Evolutionary conservation across 2,329 filamentous ascomycete species (phyloP).

Genomic region (Geosmithia morbida): DNA sequence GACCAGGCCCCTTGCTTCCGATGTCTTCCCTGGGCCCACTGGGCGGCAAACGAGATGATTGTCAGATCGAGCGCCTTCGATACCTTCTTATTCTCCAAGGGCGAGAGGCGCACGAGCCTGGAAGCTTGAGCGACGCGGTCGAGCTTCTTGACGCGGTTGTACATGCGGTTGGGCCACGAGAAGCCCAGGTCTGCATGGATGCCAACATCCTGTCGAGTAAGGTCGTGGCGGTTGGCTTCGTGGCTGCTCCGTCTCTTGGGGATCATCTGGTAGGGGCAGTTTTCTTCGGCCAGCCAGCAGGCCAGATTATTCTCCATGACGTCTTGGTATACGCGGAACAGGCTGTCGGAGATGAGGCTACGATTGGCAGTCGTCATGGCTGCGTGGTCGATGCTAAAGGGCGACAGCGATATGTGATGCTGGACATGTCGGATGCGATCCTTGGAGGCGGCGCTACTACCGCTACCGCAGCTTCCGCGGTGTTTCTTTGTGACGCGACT

Average conservation of each 20-base stretch:
- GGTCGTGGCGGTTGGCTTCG: not conserved
- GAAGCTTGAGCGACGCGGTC: slow-evolving; percentile 26
- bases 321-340: slow-evolving; percentile 36
- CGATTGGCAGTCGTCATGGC: slow-evolving; percentile 11
- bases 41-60: slow-evolving; percentile 37
- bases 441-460: not conserved
- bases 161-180: slow-evolving; percentile 31
- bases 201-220: not conserved
- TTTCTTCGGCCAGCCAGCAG: slow-evolving; percentile 38
- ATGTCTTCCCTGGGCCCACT: slow-evolving; percentile 17
- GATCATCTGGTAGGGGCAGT: slow-evolving; percentile 27
- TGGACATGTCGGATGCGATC: not conserved
- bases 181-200: slow-evolving; percentile 17
- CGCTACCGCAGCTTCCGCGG: not conserved
- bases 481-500: not conserved
- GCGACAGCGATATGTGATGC: slow-evolving; percentile 1
- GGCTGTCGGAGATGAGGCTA: slow-evolving; percentile 21
- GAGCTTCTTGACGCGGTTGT: slow-evolving; percentile 29
- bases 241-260: not conserved
- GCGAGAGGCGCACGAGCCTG: slow-evolving; percentile 23
- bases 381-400: slow-evolving; percentile 1
- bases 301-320: slow-evolving; percentile 36
- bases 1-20: not conserved
- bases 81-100: slow-evolving; percentile 24
- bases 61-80: slow-evolving; percentile 29